These are phyloP conservation scores for Endoconidiophora laricicola DNA, from an alignment of 2,329 filamentous ascomycete genomes.

Conservation along the genomic window DNA sequence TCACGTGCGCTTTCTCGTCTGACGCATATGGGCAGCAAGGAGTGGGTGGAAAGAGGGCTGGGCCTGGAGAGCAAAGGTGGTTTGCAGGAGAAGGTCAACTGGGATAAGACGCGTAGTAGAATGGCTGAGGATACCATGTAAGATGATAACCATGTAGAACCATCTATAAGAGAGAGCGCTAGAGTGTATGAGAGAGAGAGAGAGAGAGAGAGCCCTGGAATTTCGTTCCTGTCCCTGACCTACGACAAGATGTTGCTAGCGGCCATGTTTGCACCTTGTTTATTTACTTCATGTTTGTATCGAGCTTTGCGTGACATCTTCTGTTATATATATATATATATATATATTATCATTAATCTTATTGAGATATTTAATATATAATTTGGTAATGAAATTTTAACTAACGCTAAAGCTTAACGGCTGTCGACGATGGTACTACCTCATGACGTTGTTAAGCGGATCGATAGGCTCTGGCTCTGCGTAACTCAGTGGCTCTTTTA, in stretches of 20 bases:
- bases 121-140: constrained; percentile 55
- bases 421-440: neutral
- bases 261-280: neutral
- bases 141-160: constrained; percentile 10
- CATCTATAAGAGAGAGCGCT: no score
- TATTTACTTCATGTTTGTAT: neutral
- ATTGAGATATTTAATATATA: neutral
- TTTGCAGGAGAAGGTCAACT: constrained; percentile 46
- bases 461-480: neutral
- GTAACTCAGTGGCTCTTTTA: neutral
- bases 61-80: constrained; percentile 48
- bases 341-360: neutral
- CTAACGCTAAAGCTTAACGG: neutral
- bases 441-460: neutral
- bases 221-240: no score
- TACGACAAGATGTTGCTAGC: neutral
- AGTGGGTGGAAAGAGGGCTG: constrained; percentile 82
- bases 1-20: constrained; percentile 71
- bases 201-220: neutral
- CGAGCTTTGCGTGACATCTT: neutral
- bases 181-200: neutral
- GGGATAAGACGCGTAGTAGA: constrained; percentile 46
- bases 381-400: neutral
- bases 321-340: neutral
- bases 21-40: constrained; percentile 80